Evolutionary conservation across 2,329 filamentous ascomycete species (phyloP).

Genomic region (Stemphylium lycopersici): DNA sequence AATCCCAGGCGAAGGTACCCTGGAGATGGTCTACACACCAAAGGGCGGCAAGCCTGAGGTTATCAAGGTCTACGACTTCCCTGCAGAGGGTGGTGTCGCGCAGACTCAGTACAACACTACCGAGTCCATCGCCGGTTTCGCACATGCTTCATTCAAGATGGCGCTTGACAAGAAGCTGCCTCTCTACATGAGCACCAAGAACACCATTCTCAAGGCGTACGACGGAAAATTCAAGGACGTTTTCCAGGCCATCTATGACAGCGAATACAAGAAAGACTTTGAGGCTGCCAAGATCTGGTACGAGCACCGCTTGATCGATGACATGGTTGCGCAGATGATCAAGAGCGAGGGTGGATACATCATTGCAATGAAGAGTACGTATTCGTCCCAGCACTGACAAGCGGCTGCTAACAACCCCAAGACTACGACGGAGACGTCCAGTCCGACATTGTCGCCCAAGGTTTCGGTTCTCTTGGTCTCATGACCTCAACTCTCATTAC

Average conservation of each 20-base stretch:
- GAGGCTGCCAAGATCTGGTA: conserved; percentile 97
- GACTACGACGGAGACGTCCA: conserved; percentile 99
- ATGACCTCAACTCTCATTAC: conserved; percentile 99
- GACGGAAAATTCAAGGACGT: conserved; percentile 99
- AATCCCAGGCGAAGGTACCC: conserved; percentile 79
- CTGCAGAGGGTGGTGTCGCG: conserved; percentile 82
- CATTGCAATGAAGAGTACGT: conserved; percentile 92
- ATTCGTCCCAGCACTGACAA: background rate
- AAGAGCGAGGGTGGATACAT: conserved; percentile 96
- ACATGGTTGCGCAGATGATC: conserved; percentile 99
- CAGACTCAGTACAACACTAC: conserved; percentile 99
- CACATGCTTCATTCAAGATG: conserved; percentile 95
- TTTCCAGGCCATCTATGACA: conserved; percentile 96
- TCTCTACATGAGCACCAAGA: conserved; percentile 99
- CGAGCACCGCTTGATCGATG: conserved; percentile 98
- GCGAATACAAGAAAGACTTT: conserved; percentile 83
- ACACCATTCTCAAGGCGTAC: conserved; percentile 99
- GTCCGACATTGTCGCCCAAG: conserved; percentile 97
- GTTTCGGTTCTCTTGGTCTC: conserved; percentile 95
- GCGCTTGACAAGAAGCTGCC: conserved; percentile 85
- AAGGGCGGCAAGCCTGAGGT: conserved; percentile 78
- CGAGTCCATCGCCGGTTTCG: conserved; percentile 92
- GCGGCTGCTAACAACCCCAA: conserved; percentile 48
- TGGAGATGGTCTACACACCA: conserved; percentile 95
- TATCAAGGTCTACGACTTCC: conserved; percentile 90